Evolutionary conservation across 129 eudicot genomes (phyloP), one percentile per base, ranked within the genome.

Genomic region (Arctium lappa): DNA sequence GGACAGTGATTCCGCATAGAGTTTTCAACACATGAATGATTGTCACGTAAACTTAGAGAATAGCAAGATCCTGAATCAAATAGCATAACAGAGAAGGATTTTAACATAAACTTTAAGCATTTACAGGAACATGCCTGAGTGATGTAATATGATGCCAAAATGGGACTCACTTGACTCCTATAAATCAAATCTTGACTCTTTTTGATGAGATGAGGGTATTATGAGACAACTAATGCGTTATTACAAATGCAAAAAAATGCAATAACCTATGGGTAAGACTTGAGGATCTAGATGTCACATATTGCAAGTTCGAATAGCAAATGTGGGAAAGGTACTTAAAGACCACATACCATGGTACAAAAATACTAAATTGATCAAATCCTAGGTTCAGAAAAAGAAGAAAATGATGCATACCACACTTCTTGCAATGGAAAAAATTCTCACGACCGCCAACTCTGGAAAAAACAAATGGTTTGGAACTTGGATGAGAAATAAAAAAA

Each of bases 1-100:
- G 99, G 97, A 75, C 99, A 96, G 81, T 96, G 99, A 86, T 96
- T 98, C 44, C 88, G 94, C 98, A 96, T 96, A 68, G 99, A 96
- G 82, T 96, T 91, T 85, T 96, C 99, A 39, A 93, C 95, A 80
- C 99, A 96, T 69, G 82, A 74, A 85, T 96, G 99, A 63, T 96
- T 96, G 81, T 90, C 81, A 53, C 91, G 94, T 50, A 96, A 87
- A 75, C 84, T 86, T 65, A 84, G 69, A 39, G 98, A 87, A 87
- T 96, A 96, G 81, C 99, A 96, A 48, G 97, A 87, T 78, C 99
- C 98, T 93, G 91, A 63, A 39, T 63, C 11, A 2, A 82, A 75
- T 13, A 82, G 69, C 74, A 60, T 77, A 53, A 75, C 81, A 44
- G 15, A 72, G 33, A 42, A 50, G 33, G 33, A 69, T 46, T 46